Evolutionary conservation across 805 yeast species (phyloP).

Genomic region (Torulaspora delbrueckii): DNA sequence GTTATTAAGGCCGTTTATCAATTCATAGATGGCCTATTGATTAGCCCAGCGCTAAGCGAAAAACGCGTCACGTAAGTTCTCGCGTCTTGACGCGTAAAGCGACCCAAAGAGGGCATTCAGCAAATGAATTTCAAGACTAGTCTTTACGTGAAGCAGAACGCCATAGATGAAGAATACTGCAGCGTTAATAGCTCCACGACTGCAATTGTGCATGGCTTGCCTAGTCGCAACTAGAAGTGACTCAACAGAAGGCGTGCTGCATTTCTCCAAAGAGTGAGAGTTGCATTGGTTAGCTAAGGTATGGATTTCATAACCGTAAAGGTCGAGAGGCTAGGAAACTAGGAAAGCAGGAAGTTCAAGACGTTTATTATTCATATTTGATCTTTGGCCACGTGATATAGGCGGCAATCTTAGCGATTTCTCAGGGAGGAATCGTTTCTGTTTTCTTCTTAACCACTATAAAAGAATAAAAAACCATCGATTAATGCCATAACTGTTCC

Average conservation of each 20-base stretch:
- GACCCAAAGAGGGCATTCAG: conserved; percentile 1
- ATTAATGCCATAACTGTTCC: too few relatives aligned
- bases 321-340: too few relatives aligned
- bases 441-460: neutral
- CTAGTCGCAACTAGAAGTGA: neutral
- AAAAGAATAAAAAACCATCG: neutral
- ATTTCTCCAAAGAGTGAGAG: too few relatives aligned
- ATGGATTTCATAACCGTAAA: too few relatives aligned
- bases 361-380: too few relatives aligned
- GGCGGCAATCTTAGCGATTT: neutral
- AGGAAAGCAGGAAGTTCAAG: too few relatives aligned
- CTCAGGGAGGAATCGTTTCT: too few relatives aligned
- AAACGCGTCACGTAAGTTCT: conserved; percentile 5
- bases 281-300: too few relatives aligned
- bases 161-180: neutral
- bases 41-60: conserved; percentile 1
- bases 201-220: too few relatives aligned
- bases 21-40: neutral
- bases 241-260: too few relatives aligned
- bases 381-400: neutral
- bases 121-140: neutral
- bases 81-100: conserved; percentile 5
- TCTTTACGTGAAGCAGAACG: neutral
- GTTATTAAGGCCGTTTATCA: neutral
- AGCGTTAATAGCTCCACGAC: too few relatives aligned